Base-by-base conservation (phyloP, 257 asterid genomes). In the Echites panduratus region DNA sequence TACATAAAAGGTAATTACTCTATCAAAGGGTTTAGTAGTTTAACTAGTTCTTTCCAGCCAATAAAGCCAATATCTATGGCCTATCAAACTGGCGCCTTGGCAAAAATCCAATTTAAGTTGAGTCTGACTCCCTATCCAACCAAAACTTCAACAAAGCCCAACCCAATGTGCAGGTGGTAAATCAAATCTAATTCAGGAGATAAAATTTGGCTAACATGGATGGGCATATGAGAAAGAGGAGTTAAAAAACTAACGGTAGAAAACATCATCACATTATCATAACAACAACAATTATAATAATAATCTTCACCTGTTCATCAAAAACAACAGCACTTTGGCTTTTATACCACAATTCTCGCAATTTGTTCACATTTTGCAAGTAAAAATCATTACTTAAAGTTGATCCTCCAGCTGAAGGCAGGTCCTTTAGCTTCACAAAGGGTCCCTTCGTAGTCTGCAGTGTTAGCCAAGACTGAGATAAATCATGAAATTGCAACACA, bases 261-360 rank as follows among this genome's bases (percentile, higher is more conserved):
- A 73, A 58, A 76, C 17, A 1, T 32, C 38, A 32, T 32, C 38
- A 1, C 38, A 32, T 32, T 3, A 32, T 32, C 38, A 32, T 32
- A 32, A 32, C 38, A 32, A 32, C 38, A 32, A 32, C 4, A 17
- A 43, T 38, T n/a, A 41, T 9, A 49, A 27, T 26, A 32, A 27
- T 4, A 14, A 19, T 19, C 44, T 78, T 78, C 73, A 89, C 96
- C 90, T 83, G 88, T 76, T 89, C 86, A 81, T 86, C 87, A 75
- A 86, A 79, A 61, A 86, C 80, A 79, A 87, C 88, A 76, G 84
- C 89, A 79, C 85, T 83, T 80, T 79, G 85, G 80, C 81, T 48
- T 77, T 82, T 88, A 72, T 61, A 69, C 89, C 89, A 82, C 70
- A 73, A 81, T 52, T 82, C 87, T 14, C 82, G 90, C 79, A 89